Evolutionary conservation across 257 asterid genomes (phyloP).

Genomic region (Fraxinus excelsior): DNA sequence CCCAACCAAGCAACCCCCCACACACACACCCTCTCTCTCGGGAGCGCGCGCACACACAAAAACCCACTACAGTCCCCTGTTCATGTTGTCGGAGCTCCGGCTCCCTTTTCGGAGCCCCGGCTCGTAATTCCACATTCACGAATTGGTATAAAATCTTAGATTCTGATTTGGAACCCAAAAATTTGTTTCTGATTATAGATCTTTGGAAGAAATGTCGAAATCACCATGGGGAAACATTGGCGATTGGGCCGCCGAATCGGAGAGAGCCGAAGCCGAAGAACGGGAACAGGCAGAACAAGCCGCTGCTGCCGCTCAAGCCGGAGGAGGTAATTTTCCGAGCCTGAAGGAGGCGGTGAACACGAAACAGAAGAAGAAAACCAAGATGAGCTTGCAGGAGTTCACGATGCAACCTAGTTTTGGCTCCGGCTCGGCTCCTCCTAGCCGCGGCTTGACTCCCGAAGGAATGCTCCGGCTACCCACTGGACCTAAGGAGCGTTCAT

Average conservation of each 20-base stretch:
- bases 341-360: slow-evolving; percentile 61
- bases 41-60: neutral
- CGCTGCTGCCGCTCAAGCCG: slow-evolving; percentile 29
- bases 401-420: slow-evolving; percentile 41
- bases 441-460: slow-evolving; percentile 47
- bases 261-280: slow-evolving; percentile 85
- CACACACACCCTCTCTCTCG: too few species aligned
- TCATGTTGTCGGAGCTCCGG: slow-evolving; percentile 33
- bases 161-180: neutral
- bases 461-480: slow-evolving; percentile 89
- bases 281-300: slow-evolving; percentile 60
- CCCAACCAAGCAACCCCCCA: too few species aligned
- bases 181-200: slow-evolving; percentile 11
- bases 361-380: slow-evolving; percentile 79
- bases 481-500: slow-evolving; percentile 79
- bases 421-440: slow-evolving; percentile 18
- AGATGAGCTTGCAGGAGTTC: slow-evolving; percentile 82
- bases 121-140: slow-evolving; percentile 3
- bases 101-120: slow-evolving; percentile 38
- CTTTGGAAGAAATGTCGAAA: slow-evolving; percentile 64
- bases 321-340: slow-evolving; percentile 52
- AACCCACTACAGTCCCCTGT: neutral
- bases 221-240: slow-evolving; percentile 94
- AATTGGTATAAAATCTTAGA: slow-evolving; percentile 12
- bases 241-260: slow-evolving; percentile 96